Conservation (phyloP, 176 grass and related monocot species). For the Guadua angustifolia region DNA sequence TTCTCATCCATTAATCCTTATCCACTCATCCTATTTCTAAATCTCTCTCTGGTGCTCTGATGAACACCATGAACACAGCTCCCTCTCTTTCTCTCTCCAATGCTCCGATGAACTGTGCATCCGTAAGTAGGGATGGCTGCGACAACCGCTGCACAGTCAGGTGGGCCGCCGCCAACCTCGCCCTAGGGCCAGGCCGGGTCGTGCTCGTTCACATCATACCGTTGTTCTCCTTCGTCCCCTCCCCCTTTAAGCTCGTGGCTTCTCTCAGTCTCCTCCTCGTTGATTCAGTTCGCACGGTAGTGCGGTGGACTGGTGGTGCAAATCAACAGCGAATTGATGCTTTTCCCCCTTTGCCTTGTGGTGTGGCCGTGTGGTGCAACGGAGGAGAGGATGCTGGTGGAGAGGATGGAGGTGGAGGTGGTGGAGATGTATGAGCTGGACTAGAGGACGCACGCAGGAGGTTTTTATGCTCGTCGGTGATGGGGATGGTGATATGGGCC, state of each 20-base stretch:
- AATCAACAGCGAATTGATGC: neutral
- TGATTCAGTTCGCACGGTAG: neutral
- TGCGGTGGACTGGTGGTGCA: neutral
- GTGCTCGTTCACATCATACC: slow-evolving; percentile 83
- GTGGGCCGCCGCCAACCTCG: slow-evolving; percentile 69
- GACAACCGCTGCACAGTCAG: slow-evolving; percentile 66
- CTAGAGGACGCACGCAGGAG: slow-evolving; percentile 51
- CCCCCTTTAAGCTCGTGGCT: slow-evolving; percentile 51
- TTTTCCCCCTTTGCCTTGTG: neutral
- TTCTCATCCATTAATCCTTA: too few species aligned
- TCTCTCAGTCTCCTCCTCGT: neutral
- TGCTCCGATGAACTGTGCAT: too few species aligned
- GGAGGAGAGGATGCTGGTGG: slow-evolving; percentile 67
- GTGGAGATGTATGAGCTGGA: slow-evolving; percentile 80
- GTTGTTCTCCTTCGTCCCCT: slow-evolving; percentile 67
- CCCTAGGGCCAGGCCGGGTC: slow-evolving; percentile 40
- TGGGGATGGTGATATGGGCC: too few species aligned
- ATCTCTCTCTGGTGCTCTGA: too few species aligned
- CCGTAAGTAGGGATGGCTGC: slow-evolving; percentile 35
- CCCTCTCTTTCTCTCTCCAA: too few species aligned
- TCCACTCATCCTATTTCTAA: too few species aligned
- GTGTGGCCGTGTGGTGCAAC: slow-evolving; percentile 48
- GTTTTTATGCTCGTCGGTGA: slow-evolving; percentile 37
- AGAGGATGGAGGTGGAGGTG: slow-evolving; percentile 59
- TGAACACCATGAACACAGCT: too few species aligned